Conservation (phyloP, 208 protist species). For the Trypanosoma boissoni region DNA sequence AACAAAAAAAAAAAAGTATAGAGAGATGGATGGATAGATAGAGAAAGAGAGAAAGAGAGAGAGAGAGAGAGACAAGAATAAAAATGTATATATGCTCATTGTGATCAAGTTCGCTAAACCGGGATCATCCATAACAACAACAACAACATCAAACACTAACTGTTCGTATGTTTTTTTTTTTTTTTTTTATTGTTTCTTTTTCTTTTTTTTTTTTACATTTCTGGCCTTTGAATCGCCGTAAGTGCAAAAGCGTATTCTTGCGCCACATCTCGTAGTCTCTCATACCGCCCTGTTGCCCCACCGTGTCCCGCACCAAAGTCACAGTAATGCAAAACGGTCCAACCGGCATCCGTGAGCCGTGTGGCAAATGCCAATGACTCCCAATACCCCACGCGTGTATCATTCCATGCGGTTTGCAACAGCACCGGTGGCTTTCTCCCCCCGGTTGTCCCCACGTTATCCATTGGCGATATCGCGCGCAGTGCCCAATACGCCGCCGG, state of each 20-base stretch:
- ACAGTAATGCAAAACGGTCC: conserved; percentile 46
- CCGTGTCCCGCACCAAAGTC: conserved; percentile 51
- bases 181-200: conserved; percentile 7
- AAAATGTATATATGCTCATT: conserved; percentile 12
- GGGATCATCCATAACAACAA: too few species aligned
- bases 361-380: conserved; percentile 57
- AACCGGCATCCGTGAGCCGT: conserved; percentile 25
- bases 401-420: conserved; percentile 54
- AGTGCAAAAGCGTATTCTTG: conserved; percentile 65
- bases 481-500: conserved; percentile 60
- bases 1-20: too few species aligned
- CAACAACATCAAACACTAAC: background rate
- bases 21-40: too few species aligned
- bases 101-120: too few species aligned
- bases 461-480: conserved; percentile 62
- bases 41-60: too few species aligned
- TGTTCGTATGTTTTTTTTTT: background rate
- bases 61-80: background rate
- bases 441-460: conserved; percentile 45
- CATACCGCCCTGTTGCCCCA: conserved; percentile 58
- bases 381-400: conserved; percentile 69
- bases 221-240: conserved; percentile 3
- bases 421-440: conserved; percentile 42
- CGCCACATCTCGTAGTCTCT: conserved; percentile 55
- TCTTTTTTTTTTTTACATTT: conserved; percentile 2